Evolutionary conservation across 2,329 filamentous ascomycete species (phyloP), one percentile per base, ranked within the genome.

Genomic region (Cladosporium velox): DNA sequence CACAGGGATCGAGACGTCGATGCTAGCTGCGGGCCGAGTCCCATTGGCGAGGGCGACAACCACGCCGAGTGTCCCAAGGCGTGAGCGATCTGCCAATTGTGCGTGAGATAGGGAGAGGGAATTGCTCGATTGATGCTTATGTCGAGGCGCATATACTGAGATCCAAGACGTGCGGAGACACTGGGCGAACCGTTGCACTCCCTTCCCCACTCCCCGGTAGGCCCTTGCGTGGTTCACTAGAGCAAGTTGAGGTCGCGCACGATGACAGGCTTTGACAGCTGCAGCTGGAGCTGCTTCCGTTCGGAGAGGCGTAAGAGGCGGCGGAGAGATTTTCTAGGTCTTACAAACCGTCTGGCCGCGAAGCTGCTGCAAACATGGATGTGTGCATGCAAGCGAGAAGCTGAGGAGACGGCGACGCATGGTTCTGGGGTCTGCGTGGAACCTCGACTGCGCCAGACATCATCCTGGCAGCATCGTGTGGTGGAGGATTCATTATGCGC

Each of bases 181-280:
- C 26, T 32, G 49, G 38, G 34, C 30, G 52, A 64, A 54, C 49
- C 54, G 32, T 57, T 54, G 14, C 61, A 64, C 34, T 15, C 18
- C 38, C 38, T 44, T 64, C 44, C 32, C 59, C 59, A 61, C 59
- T 60, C 38, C 59, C 59, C 47, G 47, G 47, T 15, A 15, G 59
- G 59, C 59, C 44, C 59, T 61, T 61, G 59, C 59, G 59, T 47
- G 59, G 59, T 61, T 61, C 47, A 35, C 47, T 35, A 35, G 59
- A 34, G 28, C 7, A 18, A 61, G 30, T 61, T 28, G 15, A 51
- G 30, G n/a, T 34, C 21, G 21, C 44, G 59, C 59, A 61, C 15
- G 21, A 30, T 52, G 47, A 61, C 35, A 59, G 12, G 21, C 35
- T 44, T 44, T 55, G 57, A 59, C 59, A 51, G 49, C 60, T 64